Evolutionary conservation across 352 stramenopile genomes (phyloP).

Genomic region (Aphanomyces euteiches): DNA sequence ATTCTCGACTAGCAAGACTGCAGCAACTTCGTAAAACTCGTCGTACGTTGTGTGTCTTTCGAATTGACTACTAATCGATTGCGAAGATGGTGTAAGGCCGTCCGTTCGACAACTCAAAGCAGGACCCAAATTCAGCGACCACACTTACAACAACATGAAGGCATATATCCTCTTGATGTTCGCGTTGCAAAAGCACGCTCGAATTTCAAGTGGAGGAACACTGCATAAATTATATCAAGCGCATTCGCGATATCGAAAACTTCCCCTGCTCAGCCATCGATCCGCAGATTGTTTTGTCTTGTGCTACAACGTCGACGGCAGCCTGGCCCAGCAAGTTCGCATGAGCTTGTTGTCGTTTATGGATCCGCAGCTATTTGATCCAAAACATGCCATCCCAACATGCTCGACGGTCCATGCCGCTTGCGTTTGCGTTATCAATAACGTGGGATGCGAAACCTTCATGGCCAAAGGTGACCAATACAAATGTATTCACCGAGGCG

Average conservation of each 20-base stretch:
- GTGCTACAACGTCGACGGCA: background rate
- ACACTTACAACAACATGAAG: constrained; percentile 17
- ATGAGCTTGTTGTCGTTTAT: constrained; percentile 11
- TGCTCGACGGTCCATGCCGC: background rate
- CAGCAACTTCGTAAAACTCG: background rate
- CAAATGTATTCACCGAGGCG: too few species aligned
- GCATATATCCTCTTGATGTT: background rate
- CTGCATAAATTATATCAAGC: background rate
- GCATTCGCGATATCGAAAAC: background rate
- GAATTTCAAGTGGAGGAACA: background rate
- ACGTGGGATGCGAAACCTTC: too few species aligned
- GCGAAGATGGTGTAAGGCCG: too few species aligned
- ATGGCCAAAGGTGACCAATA: too few species aligned
- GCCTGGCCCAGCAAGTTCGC: constrained; percentile 5
- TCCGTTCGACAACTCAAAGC: too few species aligned
- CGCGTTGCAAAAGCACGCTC: background rate
- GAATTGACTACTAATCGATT: too few species aligned
- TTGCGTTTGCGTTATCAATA: too few species aligned
- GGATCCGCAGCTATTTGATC: too few species aligned
- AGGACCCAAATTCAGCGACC: background rate
- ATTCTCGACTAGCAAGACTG: background rate
- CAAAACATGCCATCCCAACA: too few species aligned
- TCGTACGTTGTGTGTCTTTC: background rate
- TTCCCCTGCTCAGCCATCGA: constrained; percentile 3
- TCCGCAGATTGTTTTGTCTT: constrained; percentile 23